Evolutionary conservation across 2,329 filamentous ascomycete species (phyloP).

Genomic region (Trichophyton rubrum): DNA sequence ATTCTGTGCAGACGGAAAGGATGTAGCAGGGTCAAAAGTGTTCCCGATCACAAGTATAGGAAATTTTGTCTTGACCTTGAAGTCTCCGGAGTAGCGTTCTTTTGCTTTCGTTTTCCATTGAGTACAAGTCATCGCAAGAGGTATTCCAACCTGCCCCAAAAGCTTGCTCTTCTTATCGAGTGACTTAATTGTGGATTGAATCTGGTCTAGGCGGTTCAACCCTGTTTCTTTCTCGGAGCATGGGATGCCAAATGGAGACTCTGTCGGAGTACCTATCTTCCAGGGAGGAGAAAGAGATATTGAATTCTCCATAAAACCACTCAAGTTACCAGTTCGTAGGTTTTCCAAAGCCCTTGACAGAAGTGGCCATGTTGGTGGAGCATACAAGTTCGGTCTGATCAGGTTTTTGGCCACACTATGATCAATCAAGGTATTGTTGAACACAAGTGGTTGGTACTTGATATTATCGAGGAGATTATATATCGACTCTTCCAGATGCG

Average conservation of each 20-base stretch:
- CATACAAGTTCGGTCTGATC: not conserved
- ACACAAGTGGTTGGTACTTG: conserved; percentile 6
- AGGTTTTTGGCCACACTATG: conserved; percentile 1
- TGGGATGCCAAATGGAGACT: conserved; percentile 6
- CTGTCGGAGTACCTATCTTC: not conserved
- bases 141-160: not conserved
- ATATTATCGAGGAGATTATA: conserved; percentile 3
- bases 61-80: conserved; percentile 16
- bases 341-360: not conserved
- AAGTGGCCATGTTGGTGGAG: not conserved
- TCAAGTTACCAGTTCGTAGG: not conserved
- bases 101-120: conserved; percentile 17
- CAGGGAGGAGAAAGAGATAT: not conserved
- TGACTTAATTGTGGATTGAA: not conserved
- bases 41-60: conserved; percentile 20
- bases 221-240: conserved; percentile 6
- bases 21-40: conserved; percentile 18
- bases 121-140: conserved; percentile 9
- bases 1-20: conserved; percentile 17
- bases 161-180: not conserved
- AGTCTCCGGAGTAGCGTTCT: conserved; percentile 17
- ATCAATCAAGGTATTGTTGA: conserved; percentile 4
- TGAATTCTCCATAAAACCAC: not conserved
- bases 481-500: conserved; percentile 32
- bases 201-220: not conserved